Evolutionary conservation across 352 stramenopile species (phyloP), one percentile per base, ranked within the genome.

Genomic region (Globisporangium viniferum): DNA sequence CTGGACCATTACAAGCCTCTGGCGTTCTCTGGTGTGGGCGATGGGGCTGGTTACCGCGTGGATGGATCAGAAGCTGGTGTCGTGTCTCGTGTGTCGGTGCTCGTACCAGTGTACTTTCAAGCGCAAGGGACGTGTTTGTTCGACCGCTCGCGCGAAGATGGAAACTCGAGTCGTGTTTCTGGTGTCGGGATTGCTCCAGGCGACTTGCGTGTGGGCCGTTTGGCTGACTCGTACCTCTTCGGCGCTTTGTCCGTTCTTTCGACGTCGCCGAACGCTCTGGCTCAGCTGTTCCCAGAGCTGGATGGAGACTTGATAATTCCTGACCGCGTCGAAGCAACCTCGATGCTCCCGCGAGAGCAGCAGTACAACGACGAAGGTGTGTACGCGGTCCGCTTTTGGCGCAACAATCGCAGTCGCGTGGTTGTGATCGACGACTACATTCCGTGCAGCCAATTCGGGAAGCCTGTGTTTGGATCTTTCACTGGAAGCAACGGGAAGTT

Each of bases 341-440:
- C 78, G 2, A 61, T 68, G 24, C 83, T 81, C 35, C 82, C 82
- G 8, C 86, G 80, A 54, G 86, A 95, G 67, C 88, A 95, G 51
- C 86, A 94, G 69, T 95, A 94, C 70, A 95, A 95, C 53, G 88
- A 95, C 64, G 86, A 94, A 62, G 88, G 88, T n/a, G 83, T 95
- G 64, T 95, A 95, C 65, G 85, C 85, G 49, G 88, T 95, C 9
- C 84, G 88, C 18, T 93, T 95, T 58, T 95, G 86, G 86, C 79
- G 86, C 35, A 91, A 92, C 69, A 88, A 95, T 51, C 84, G 84
- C 64, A 93, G 85, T 51, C 86, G 86, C 27, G 67, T 95, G 0
- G 85, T 95, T n/a, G 75, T 95, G 35, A 62, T 95, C 12, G 88
- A 95, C 54, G 88, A 95, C 66, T 94, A 87, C 66, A 87, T 95